A percentile compares a stretch with the other conserved stretches of the same genome.
These are phyloP conservation scores for Domatiomyces catenatus DNA, from an alignment of 2,329 filamentous ascomycete species.

Conservation along the genomic window DNA sequence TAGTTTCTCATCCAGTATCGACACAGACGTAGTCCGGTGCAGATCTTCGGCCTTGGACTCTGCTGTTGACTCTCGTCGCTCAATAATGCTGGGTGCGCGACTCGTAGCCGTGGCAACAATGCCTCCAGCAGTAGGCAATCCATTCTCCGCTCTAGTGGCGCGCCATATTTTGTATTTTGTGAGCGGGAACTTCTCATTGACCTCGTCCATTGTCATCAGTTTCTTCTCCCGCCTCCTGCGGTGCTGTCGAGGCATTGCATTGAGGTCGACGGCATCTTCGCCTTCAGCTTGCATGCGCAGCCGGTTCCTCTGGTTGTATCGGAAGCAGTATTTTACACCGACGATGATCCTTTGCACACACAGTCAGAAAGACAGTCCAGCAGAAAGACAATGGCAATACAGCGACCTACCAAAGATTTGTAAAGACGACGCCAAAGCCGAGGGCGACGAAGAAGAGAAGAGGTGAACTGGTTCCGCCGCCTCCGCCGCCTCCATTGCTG, in stretches of 20 bases:
- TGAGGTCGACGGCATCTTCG: conserved; percentile 75
- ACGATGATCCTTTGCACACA: conserved; percentile 84
- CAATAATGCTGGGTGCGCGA: conserved; percentile 54
- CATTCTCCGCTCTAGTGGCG: conserved; percentile 63
- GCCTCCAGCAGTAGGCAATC: conserved; percentile 68
- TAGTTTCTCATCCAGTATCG: conserved; percentile 5
- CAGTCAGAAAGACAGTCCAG: conserved; percentile 15
- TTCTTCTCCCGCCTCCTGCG: conserved; percentile 90
- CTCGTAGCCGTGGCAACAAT: conserved; percentile 51
- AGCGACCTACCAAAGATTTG: conserved; percentile 75
- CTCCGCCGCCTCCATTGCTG: conserved; percentile 21
- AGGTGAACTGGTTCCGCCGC: conserved; percentile 48
- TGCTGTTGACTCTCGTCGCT: conserved; percentile 10
- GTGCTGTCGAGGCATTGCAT: conserved; percentile 71
- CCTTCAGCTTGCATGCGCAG: conserved; percentile 61
- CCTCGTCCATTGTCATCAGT: conserved; percentile 96
- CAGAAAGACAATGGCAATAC: neutral
- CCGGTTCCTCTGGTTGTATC: conserved; percentile 89
- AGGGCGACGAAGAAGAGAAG: conserved; percentile 86
- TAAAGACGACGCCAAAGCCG: conserved; percentile 95
- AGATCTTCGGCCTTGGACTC: conserved; percentile 6
- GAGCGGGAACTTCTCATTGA: conserved; percentile 92
- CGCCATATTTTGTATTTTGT: conserved; percentile 96
- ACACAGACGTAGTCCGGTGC: conserved; percentile 3
- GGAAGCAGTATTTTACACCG: conserved; percentile 97